Percentiles rank a stretch among this genome's conserved stretches.
Evolutionary conservation across 495 filamentous ascomycete genomes (phyloP).

Genomic region (Xylaria palmicola): DNA sequence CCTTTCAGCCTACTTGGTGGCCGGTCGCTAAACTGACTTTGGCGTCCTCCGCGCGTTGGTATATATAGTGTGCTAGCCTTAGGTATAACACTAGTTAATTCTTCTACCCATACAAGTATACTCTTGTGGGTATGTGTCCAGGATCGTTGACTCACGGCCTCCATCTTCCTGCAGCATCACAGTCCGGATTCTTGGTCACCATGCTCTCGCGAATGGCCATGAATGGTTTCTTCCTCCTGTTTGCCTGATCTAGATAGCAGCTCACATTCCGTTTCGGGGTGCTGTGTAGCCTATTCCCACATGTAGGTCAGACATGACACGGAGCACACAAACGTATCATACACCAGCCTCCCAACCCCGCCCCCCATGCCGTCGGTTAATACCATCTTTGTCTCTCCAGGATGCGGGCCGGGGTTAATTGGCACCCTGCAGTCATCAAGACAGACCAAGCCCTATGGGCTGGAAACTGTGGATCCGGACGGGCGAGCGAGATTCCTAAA

Average conservation of each 20-base stretch:
- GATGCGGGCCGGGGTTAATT: not conserved
- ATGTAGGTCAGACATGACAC: not conserved
- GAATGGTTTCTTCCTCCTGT: not conserved
- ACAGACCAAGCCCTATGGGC: not conserved
- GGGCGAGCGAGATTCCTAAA: not conserved
- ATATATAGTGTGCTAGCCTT: no score
- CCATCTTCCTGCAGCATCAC: not conserved
- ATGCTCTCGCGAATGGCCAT: conserved; percentile 1
- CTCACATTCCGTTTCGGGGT: no score
- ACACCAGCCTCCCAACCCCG: not conserved
- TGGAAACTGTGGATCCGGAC: conserved; percentile 1
- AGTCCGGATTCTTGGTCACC: not conserved
- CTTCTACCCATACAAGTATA: no score
- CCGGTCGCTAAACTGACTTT: no score
- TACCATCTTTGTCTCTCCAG: not conserved
- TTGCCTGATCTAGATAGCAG: not conserved
- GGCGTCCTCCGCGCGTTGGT: not conserved
- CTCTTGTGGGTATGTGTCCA: not conserved
- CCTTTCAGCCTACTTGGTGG: no score
- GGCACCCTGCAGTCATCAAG: not conserved
- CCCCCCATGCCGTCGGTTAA: not conserved
- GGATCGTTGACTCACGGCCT: conserved; percentile 5
- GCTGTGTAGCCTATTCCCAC: not conserved
- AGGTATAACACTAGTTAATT: no score
- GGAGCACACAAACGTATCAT: not conserved